Evolutionary conservation across 1,284 basidiomycete species (phyloP), one percentile per base, ranked within the genome.

Genomic region (Ustilago curta): DNA sequence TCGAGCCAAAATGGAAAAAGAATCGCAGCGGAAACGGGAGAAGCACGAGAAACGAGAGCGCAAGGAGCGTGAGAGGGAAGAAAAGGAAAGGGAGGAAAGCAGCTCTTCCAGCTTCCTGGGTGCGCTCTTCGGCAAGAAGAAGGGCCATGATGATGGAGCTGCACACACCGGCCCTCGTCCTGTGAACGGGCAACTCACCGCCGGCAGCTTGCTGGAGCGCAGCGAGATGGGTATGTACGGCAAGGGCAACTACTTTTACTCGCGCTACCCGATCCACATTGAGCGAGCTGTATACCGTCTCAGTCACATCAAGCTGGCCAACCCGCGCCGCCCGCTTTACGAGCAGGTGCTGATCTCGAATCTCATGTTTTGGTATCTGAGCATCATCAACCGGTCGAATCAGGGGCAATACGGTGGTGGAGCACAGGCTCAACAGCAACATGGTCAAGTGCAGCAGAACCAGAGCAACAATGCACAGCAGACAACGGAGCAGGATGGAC

Each of bases 361-460:
- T 85, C 88, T 99, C 77, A 99, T 98, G 95, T 99, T 99, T 88
- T 99, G 96, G 96, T 99, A 99, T 85, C 89, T 99, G 42, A 93
- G 94, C n/a, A 90, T 99, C 73, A 97, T 99, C 86, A 97, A 98
- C 85, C 94, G 88, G 35, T 84, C 87, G 7, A 79, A 82, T 51
- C 86, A 87, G 67, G 84, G 86, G 58, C 86, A 86, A 61, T 32
- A 49, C 21, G 43, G 42, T 32, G 64, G 40, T 32, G 64, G 40
- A 9, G 42, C 32, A 7, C 62, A 64, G 31, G 2, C 47, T 83
- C 87, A 75, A 74, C 86, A 29, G 63, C 86, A 29, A 62, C 75
- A 16, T 77, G 77, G 29, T 72, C 82, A 14, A 72, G 45, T 32
- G 19, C 68, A 64, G 47, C 54, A 47, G 23, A 29, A 25, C 27